Evolutionary conservation across 129 eudicot genomes (phyloP).

Genomic region (Artemisia annua): DNA sequence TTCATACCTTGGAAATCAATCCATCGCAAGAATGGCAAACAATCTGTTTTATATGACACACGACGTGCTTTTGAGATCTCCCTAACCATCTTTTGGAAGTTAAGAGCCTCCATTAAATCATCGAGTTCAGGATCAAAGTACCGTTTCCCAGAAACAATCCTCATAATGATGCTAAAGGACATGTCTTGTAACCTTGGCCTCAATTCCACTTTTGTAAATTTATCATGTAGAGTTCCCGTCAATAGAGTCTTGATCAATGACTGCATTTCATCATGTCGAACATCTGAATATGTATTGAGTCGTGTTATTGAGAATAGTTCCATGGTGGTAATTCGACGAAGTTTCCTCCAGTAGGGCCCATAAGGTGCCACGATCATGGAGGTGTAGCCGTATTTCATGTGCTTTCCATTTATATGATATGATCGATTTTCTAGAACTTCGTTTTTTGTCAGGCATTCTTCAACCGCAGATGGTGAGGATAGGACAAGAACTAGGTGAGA

Average conservation of each 20-base stretch:
- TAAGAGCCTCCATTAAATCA: slow-evolving; percentile 33
- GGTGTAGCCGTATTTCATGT: slow-evolving; percentile 39
- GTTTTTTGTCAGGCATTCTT: slow-evolving; percentile 24
- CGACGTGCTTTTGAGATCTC: slow-evolving; percentile 38
- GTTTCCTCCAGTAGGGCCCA: slow-evolving; percentile 51
- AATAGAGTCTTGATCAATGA: slow-evolving; percentile 30
- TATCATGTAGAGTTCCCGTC: background rate
- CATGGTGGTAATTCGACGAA: slow-evolving; percentile 42
- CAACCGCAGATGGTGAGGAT: slow-evolving; percentile 27
- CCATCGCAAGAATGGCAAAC: slow-evolving; percentile 46
- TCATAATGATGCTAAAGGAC: slow-evolving; percentile 44
- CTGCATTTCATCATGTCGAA: slow-evolving; percentile 46
- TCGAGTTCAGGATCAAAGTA: slow-evolving; percentile 35
- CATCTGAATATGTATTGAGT: slow-evolving; percentile 28
- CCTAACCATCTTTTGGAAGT: slow-evolving; percentile 21
- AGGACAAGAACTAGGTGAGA: slow-evolving; percentile 21
- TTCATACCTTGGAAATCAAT: slow-evolving; percentile 46
- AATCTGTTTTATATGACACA: slow-evolving; percentile 36
- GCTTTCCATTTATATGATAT: slow-evolving; percentile 19
- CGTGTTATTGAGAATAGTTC: slow-evolving; percentile 45
- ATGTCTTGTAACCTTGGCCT: slow-evolving; percentile 32
- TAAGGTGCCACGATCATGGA: slow-evolving; percentile 38
- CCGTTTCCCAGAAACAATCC: slow-evolving; percentile 53
- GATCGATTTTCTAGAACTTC: slow-evolving; percentile 44
- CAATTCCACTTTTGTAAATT: slow-evolving; percentile 38